Percentiles rank a stretch among this genome's conserved stretches.
Evolutionary conservation across 495 filamentous ascomycete genomes (phyloP).

Genomic region (Aspergillus bertholletiae): DNA sequence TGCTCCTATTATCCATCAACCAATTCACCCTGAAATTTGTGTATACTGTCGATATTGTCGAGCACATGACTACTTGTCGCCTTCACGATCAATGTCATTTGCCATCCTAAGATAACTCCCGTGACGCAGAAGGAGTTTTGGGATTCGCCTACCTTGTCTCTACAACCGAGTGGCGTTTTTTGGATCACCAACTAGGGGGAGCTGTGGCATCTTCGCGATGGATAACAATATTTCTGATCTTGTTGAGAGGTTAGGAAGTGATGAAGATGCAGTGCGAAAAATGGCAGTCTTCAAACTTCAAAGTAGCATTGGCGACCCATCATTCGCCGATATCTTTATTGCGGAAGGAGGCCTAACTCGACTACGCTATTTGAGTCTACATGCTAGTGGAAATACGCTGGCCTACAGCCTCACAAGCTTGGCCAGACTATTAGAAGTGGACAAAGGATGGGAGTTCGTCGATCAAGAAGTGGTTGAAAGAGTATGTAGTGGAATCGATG

Average conservation of each 20-base stretch:
- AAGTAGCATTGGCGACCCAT: conserved; percentile 87
- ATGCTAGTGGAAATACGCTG: conserved; percentile 85
- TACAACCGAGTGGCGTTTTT: not conserved
- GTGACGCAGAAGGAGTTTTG: not conserved
- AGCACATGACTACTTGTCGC: not conserved
- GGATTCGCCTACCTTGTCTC: not conserved
- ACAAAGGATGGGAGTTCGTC: conserved; percentile 92
- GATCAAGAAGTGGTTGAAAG: conserved; percentile 64
- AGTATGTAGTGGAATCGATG: conserved; percentile 36
- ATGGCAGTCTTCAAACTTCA: conserved; percentile 99
- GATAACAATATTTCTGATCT: conserved; percentile 61
- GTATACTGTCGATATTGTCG: not conserved
- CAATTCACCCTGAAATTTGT: not conserved
- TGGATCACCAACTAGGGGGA: not conserved
- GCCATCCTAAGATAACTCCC: not conserved
- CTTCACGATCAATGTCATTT: not conserved
- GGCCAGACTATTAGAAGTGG: conserved; percentile 81
- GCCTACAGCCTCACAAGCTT: conserved; percentile 92
- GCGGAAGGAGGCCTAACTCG: conserved; percentile 78
- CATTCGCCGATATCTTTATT: conserved; percentile 96
- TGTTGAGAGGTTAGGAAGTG: conserved; percentile 64
- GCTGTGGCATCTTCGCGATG: conserved; percentile 31
- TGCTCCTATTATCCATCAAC: not conserved
- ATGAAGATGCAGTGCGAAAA: conserved; percentile 91
- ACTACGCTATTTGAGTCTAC: conserved; percentile 76